Evolutionary conservation across 2,329 filamentous ascomycete genomes (phyloP), one percentile per base, ranked within the genome.

Genomic region (Rugonectria rugulosa): DNA sequence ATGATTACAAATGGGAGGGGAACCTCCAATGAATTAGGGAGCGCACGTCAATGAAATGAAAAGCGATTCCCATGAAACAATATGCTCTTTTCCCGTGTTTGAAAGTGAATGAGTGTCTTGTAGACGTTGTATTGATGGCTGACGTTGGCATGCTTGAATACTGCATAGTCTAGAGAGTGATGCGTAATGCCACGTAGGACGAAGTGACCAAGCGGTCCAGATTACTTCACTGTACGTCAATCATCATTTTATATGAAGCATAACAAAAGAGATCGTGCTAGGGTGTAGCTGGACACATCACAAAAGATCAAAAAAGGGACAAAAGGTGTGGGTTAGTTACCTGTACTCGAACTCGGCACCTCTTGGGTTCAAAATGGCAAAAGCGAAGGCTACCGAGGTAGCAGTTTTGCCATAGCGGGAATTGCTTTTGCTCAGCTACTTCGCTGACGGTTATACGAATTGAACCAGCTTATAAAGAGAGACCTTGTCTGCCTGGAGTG

Each of bases 41-140:
- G 55, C 44, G 60, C 17, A 59, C 34, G 52, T 50, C 44, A 49
- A 65, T 49, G 44, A 64, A 60, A 37, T 38, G 43, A 61, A 52
- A 29, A 32, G 41, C 34, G 12, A 29, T 44, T 32, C 40, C 40
- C 48, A 34, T 27, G 24, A 44, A 49, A 46, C 21, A 21, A 26
- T 45, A 32, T 23, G 15, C 9, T 36, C 37, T 21, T 26, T 34
- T 26, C 27, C n/a, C n/a, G n/a, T n/a, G n/a, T n/a, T n/a, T n/a
- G n/a, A n/a, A n/a, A n/a, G 32, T 50, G 24, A 40, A 24, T 41
- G 6, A 21, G 10, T 23, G 24, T 38, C 20, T 21, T 27, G 24
- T 27, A 11, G 11, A 27, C 24, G 24, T 7, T 27, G 24, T 27
- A 27, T 27, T 6, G 24, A 27, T 27, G 24, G 24, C 24, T 27